Evolutionary conservation across 371 early-diverging fungal genomes (phyloP), one percentile per base, ranked within the genome.

Genomic region (Caulochytrium protostelioides): DNA sequence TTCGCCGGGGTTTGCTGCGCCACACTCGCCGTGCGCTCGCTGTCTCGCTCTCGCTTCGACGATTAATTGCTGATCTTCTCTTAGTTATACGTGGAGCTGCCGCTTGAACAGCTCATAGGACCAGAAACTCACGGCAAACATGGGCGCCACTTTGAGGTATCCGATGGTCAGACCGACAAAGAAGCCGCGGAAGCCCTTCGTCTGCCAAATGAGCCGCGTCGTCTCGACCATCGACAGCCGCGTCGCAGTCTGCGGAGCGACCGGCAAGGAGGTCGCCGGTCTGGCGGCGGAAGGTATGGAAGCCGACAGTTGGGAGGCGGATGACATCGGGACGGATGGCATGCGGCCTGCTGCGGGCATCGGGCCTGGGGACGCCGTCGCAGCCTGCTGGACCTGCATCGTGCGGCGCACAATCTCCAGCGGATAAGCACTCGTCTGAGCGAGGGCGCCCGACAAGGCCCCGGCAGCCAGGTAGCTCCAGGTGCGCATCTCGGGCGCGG

Each of bases 141-240:
- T 83, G 0, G 92, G 92, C 14, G 72, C 68, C 0, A 87, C 83
- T 52, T 91, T 91, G 39, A 89, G 50, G 49, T 82, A 91, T 15
- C 86, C 86, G 40, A 91, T 87, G 22, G 72, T 76, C 32, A 91
- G 52, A 7, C 89, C 89, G 7, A 87, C 80, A 64, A 76, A 91
- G 48, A 83, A 86, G 6, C 92, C 92, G 7, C 70, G 62, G 15
- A 62, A 40, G 16, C 90, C 90, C 18, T 63, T 62, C 21, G 55
- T 43, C 28, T 35, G 32, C 48, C 63, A 79, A 33, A 90, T 69
- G 1, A 51, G 51, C 22, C 47, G 52, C 1, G 63, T 55, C 9
- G 75, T 79, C 24, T 70, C 60, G 38, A 30, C 41, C 39, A 76
- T 64, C 39, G 25, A 65, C n/a, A n/a, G n/a, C n/a, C n/a, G n/a